These are phyloP conservation scores for Thermothelomyces thermophilus DNA, from an alignment of 2,329 filamentous ascomycete species.

Conservation along the genomic window DNA sequence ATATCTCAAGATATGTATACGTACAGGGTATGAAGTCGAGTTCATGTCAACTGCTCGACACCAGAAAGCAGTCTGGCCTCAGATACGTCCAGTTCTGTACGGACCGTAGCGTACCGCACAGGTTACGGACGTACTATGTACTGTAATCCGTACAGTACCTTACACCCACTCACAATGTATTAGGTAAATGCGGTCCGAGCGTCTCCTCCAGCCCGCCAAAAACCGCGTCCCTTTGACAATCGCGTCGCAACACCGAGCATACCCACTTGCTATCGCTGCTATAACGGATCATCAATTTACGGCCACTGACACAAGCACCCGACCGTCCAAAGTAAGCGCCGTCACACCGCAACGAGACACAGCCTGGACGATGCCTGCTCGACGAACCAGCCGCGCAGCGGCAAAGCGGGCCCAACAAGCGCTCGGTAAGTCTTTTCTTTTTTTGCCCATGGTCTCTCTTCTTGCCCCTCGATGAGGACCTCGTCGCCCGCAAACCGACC, in stretches of 20 bases:
- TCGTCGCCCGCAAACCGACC: not conserved
- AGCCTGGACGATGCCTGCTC: conserved; percentile 13
- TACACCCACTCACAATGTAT: too few species aligned
- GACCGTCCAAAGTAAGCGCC: not conserved
- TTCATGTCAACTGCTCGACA: too few species aligned
- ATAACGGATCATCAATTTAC: not conserved
- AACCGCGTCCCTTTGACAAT: conserved; percentile 9
- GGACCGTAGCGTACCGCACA: too few species aligned
- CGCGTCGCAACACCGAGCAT: conserved; percentile 14
- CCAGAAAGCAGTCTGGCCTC: too few species aligned
- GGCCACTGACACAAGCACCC: not conserved
- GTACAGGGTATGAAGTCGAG: too few species aligned
- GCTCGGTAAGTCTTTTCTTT: conserved; percentile 31
- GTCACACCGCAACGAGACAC: not conserved
- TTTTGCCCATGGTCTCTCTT: not conserved
- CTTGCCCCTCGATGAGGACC: not conserved
- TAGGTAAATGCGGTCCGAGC: conserved; percentile 1
- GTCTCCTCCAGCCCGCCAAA: conserved; percentile 6
- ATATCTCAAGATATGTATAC: too few species aligned
- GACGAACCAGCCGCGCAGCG: conserved; percentile 38
- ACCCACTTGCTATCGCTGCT: not conserved
- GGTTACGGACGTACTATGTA: too few species aligned
- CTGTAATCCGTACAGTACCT: too few species aligned
- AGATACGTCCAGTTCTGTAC: too few species aligned
- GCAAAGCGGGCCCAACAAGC: conserved; percentile 39